Base-by-base conservation (phyloP, 768 basidiomycete species). In the Naganishia friedmannii region DNA sequence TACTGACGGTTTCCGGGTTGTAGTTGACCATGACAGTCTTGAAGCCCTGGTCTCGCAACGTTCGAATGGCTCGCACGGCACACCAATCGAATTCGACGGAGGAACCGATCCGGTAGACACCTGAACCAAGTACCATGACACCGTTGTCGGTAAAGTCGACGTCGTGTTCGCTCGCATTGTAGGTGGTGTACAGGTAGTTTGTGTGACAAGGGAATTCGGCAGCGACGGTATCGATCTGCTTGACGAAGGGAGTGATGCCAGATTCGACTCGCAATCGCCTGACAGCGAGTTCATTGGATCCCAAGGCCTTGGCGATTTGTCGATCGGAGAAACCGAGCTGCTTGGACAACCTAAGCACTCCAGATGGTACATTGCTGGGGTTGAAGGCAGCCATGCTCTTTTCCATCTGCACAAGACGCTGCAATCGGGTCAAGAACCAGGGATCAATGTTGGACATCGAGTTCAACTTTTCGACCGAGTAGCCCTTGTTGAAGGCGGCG, bases 31-130 rank as follows among this genome's bases (percentile, higher is more conserved):
- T 99, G 81, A 98, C 88, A 4, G 95, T 98, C 72, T 91, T 92
- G 58, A 93, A 83, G 21, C 94, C 93, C 77, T 91, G 89, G n/a
- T 95, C 91, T 73, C 94, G 92, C 32, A 99, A 85, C 0, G 96
- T 98, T 74, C 95, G 85, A 79, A 98, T 98, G 37, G 94, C 93
- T 58, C 94, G 89, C 66, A 99, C 95, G 19, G 95, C 96, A 81
- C 95, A 98, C 95, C 95, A 99, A 80, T 98, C 95, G 83, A 99
- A 98, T 83, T 99, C 95, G 81, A 99, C 95, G 4, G 94, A 97
- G 1, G 95, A 98, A 21, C 96, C 95, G 74, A 99, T 99, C 66
- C 96, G 89, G 82, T 99, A 99, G 2, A 97, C 95, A 69, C 96
- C 96, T 17, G 95, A 98, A 37, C 96, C 96, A 51, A 98, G 86